phyloP scores from a whole-genome alignment of 805 yeast genomes.

The Lipomyces sp. region DNA sequence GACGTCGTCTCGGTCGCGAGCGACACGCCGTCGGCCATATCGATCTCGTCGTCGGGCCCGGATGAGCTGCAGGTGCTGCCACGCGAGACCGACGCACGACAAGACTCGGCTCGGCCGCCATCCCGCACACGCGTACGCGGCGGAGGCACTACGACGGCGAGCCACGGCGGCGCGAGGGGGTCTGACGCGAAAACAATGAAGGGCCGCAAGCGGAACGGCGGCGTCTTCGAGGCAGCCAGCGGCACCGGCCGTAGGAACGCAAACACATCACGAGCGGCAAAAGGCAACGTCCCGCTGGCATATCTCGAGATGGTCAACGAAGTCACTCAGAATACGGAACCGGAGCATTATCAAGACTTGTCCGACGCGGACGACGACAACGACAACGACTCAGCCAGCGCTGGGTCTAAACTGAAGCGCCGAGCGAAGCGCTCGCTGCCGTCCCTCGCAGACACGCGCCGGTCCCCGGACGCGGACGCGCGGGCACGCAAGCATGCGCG shows the following conservation, averaged over 20 bases:
- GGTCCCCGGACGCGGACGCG: neutral
- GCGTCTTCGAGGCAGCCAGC: neutral
- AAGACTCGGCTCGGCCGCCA: no score
- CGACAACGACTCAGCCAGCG: no score
- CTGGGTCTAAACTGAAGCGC: neutral
- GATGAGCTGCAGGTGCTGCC: no score
- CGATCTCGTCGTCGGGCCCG: constrained; percentile 7
- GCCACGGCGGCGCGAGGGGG: neutral
- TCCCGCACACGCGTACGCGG: no score
- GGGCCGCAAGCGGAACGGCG: neutral
- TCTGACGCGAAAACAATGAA: neutral
- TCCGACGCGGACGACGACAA: neutral
- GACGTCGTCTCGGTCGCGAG: constrained; percentile 14
- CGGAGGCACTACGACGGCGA: no score
- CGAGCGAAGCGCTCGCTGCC: neutral
- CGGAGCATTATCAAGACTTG: neutral
- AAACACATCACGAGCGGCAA: neutral
- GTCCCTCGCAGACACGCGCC: neutral
- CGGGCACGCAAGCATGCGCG: neutral
- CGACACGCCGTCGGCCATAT: constrained; percentile 16
- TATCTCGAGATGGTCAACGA: constrained; percentile 26
- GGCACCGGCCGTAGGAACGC: neutral
- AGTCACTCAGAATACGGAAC: constrained; percentile 3
- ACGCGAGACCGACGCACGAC: no score
- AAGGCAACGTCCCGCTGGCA: constrained; percentile 11